Evolutionary conservation across 2,329 filamentous ascomycete genomes (phyloP).

Genomic region (Juglanconis juglandina): DNA sequence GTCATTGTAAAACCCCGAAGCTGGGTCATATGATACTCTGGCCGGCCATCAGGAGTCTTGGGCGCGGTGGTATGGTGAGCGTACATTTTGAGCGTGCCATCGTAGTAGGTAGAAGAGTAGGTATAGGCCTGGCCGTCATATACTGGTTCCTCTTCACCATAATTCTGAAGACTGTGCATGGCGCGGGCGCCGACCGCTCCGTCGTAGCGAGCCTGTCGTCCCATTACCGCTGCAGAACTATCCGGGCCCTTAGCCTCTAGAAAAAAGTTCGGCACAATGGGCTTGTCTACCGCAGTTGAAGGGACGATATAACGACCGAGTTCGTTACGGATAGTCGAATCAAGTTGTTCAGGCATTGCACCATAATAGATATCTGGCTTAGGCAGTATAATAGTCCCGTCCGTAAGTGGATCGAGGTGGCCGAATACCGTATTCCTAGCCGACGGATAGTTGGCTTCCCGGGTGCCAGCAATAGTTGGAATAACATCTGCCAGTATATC

Average conservation of each 20-base stretch:
- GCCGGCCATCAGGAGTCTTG: conserved; percentile 26
- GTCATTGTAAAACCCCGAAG: conserved; percentile 28
- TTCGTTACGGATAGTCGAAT: conserved; percentile 21
- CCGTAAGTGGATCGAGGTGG: conserved; percentile 35
- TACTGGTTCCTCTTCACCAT: conserved; percentile 21
- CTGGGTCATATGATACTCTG: conserved; percentile 40
- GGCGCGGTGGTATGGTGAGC: conserved; percentile 33
- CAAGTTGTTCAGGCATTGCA: conserved; percentile 18
- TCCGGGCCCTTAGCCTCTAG: conserved; percentile 35
- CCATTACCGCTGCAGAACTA: conserved; percentile 27
- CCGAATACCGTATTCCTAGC: conserved; percentile 28
- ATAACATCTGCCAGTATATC: conserved; percentile 30
- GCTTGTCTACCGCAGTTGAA: conserved; percentile 28
- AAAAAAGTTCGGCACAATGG: conserved; percentile 41
- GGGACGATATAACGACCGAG: conserved; percentile 30
- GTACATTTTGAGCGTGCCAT: conserved; percentile 35
- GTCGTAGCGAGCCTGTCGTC: conserved; percentile 34
- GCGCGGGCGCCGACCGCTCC: conserved; percentile 34
- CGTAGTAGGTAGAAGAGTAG: conserved; percentile 36
- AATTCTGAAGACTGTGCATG: conserved; percentile 27
- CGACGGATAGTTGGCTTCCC: conserved; percentile 22
- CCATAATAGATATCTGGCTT: conserved; percentile 33
- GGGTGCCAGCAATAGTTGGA: conserved; percentile 27
- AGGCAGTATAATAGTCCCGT: conserved; percentile 25
- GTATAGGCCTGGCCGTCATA: conserved; percentile 39